Base-by-base conservation (phyloP, 306 rosid genomes). In the Aeschynomene evenia region DNA sequence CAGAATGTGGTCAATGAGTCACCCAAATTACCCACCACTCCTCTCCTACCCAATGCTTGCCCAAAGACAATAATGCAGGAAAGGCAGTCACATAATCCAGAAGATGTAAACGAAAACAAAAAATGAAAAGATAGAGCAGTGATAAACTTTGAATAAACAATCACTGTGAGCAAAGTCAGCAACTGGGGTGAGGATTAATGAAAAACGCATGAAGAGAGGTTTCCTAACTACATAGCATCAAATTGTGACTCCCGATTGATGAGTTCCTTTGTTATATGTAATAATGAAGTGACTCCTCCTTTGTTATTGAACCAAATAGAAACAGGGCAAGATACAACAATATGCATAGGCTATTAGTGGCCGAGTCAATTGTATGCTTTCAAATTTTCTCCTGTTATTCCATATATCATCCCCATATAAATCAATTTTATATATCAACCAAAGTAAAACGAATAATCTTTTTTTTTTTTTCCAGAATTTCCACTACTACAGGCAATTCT, bases 71-170 rank as follows among this genome's bases (percentile, higher is more conserved):
- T 9, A 24, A 55, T 33, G 61, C 73, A 64, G 29, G 70, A 37
- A 77, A 79, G 58, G n/a, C 11, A 20, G 40, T 4, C 40, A 40
- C 34, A 68, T 51, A 72, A 75, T 65, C 72, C 15, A 62, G 66
- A 31, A 75, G 31, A 49, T 4, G 59, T 26, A 21, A 40, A 33
- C 46, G 19, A 46, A n/a, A n/a, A n/a, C n/a, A n/a, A n/a, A n/a
- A n/a, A n/a, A 18, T 28, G 2, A 34, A 43, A 39, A 69, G 28
- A 40, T 16, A 64, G 16, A 45, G 39, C 9, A 33, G 21, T 6
- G 20, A 12, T 24, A 36, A 28, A 39, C 23, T 9, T 37, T 24
- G 23, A 40, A 28, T 36, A 5, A 54, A 11, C 15, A 51, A 37
- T 22, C 18, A 24, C 24, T 39, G 49, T 3, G 54, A 23, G 10